Evolutionary conservation across 345 rosid genomes (phyloP), one percentile per base, ranked within the genome.

Genomic region (Eucalyptus lansdowneana): DNA sequence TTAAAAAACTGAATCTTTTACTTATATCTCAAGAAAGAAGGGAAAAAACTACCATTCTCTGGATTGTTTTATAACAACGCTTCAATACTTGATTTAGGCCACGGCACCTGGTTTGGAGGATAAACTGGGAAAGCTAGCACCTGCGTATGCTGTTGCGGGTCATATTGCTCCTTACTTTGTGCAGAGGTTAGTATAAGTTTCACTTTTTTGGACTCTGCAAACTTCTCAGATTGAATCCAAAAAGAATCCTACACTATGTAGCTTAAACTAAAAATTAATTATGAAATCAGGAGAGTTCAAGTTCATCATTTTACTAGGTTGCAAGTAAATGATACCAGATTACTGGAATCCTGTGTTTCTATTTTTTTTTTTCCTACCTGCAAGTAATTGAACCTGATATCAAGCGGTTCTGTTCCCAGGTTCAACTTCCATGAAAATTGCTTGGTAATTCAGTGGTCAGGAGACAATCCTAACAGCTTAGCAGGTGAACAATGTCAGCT

Each of bases 381-480:
- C 3, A 4, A n/a, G 65, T 40, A 1, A 51, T 27, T 49, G 56
- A 56, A 86, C 10, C 44, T 86, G 56, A 58, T 53, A 34, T 53
- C 65, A 53, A 86, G 67, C 0, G 27, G 65, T 5, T 89, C 49
- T 87, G 69, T 87, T 76, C 72, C 40, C 45, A 98, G 99, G 94
- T 97, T 86, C 83, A 92, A 94, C 88, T 98, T 98, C 91, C 90
- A 89, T 51, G 92, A 95, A 92, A 90, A 94, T 54, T 98, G 99
- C 90, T 90, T 95, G 93, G 97, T 95, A 58, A 93, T 97, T 91
- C 99, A 98, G 91, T 97, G 99, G 97, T 97, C 99, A 58, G 99
- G 99, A 93, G 99, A 98, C 94, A 98, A 98, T 88, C 99, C 99
- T 67, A 97, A 96, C 94, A 98, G 99, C 92, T 95, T 98, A 91